Evolutionary conservation across 2,329 filamentous ascomycete genomes (phyloP).

Genomic region (Beauveria varroae): DNA sequence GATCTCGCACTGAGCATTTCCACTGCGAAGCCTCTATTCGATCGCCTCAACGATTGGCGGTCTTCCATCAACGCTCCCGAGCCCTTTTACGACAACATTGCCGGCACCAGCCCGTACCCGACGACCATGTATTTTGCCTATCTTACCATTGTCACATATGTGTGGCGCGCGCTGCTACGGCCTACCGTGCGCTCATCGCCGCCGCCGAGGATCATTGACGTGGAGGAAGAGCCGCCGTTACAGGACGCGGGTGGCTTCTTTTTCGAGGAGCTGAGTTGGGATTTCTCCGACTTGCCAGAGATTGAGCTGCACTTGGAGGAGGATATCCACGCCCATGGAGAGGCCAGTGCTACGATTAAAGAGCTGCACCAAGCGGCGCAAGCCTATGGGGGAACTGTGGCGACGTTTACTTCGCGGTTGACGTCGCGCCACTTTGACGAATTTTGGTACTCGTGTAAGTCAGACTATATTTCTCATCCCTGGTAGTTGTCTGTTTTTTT

Average conservation of each 20-base stretch:
- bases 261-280: constrained; percentile 13
- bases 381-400: constrained; percentile 10
- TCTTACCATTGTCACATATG: constrained; percentile 12
- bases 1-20: constrained; percentile 12
- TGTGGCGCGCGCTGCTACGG: constrained; percentile 14
- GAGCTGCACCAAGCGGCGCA: constrained; percentile 14
- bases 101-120: not conserved
- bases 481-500: not conserved
- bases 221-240: constrained; percentile 4
- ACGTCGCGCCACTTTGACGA: constrained; percentile 13
- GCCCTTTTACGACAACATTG: not conserved
- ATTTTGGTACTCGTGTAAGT: constrained; percentile 15
- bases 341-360: constrained; percentile 12
- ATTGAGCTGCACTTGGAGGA: constrained; percentile 13
- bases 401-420: constrained; percentile 11
- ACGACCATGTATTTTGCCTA: constrained; percentile 14
- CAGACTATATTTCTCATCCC: not conserved
- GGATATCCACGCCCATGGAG: constrained; percentile 2
- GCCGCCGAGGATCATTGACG: constrained; percentile 12
- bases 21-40: constrained; percentile 11
- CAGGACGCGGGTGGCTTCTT: constrained; percentile 9
- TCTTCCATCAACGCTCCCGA: constrained; percentile 5
- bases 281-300: constrained; percentile 12
- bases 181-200: constrained; percentile 13
- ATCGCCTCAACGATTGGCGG: constrained; percentile 13